Base-by-base conservation (phyloP, 1,284 basidiomycete genomes). In the Schizophyllum amplum region DNA sequence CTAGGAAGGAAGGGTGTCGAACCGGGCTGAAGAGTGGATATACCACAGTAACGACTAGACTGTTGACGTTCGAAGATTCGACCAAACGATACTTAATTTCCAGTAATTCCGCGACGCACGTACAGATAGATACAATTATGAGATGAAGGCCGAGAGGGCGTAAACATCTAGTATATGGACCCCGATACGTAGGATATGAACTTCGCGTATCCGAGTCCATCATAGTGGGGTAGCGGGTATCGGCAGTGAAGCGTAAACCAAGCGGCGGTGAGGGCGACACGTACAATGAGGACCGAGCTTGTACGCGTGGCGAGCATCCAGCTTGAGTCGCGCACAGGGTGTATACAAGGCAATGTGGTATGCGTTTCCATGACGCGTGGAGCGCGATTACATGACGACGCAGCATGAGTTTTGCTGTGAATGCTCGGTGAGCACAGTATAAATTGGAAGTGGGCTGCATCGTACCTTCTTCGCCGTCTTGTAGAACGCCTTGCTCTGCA, bases 401-500 rank as follows among this genome's bases (percentile, higher is more conserved):
- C 81, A 83, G 66, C 81, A 83, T 24, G 77, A 75, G 63, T 83
- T 83, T 79, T 79, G 78, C 78, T 80, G 62, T 52, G 51, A 33
- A 52, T 20, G 51, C 54, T 24, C 15, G 42, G 53, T 58, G 54
- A 60, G 54, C 47, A 52, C 24, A 54, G 55, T 22, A 57, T 55
- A 25, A 55, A 25, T n/a, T 13, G 20, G 5, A 4, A n/a, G 22
- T 11, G 47, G 52, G n/a, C n/a, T 52, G 53, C n/a, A 50, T 68
- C 80, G 51, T 59, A 91, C 91, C 83, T 93, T 94, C 82, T 92
- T 93, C 2, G 91, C 90, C 4, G 92, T 93, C 81, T 94, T 94
- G 75, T 92, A 92, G 69, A 96, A 95, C 83, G 90, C 89, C 82
- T 98, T 98, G 75, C 85, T 92, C 75, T 95, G 92, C 24, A 86